phyloP scores from a whole-genome alignment of 2,329 filamentous ascomycete species.

The Ascomycota sp. region DNA sequence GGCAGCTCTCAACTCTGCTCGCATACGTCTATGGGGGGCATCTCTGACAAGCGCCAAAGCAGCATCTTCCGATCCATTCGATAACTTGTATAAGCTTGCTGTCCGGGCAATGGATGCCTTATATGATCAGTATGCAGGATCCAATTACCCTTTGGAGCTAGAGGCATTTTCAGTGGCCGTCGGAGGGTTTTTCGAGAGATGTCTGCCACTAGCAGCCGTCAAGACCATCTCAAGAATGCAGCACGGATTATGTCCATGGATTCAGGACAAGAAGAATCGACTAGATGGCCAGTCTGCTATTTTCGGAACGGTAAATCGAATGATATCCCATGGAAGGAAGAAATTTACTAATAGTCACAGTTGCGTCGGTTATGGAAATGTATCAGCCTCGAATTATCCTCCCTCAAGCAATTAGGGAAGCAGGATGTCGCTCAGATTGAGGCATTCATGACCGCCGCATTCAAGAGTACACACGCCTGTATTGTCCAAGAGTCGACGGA shows the following conservation, averaged over 20 bases:
- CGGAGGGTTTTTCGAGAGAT: constrained; percentile 27
- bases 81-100: constrained; percentile 40
- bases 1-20: constrained; percentile 40
- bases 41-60: constrained; percentile 8
- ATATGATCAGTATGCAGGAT: constrained; percentile 25
- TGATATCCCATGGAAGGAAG: too few relatives aligned
- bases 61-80: constrained; percentile 39
- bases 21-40: constrained; percentile 38
- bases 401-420: constrained; percentile 14
- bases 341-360: constrained; percentile 15
- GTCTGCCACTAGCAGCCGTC: constrained; percentile 25
- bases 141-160: constrained; percentile 15
- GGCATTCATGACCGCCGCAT: constrained; percentile 29
- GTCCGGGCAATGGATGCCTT: constrained; percentile 26
- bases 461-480: constrained; percentile 31
- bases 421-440: constrained; percentile 31
- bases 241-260: constrained; percentile 36
- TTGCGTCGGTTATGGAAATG: constrained; percentile 26
- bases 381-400: constrained; percentile 18
- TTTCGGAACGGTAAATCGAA: constrained; percentile 21
- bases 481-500: constrained; percentile 28
- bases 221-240: constrained; percentile 38
- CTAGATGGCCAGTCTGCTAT: constrained; percentile 18
- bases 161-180: constrained; percentile 29
- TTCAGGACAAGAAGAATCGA: constrained; percentile 29